These are phyloP conservation scores for Aspergillus incahuasiensis DNA, from an alignment of 495 filamentous ascomycete species.

Conservation along the genomic window DNA sequence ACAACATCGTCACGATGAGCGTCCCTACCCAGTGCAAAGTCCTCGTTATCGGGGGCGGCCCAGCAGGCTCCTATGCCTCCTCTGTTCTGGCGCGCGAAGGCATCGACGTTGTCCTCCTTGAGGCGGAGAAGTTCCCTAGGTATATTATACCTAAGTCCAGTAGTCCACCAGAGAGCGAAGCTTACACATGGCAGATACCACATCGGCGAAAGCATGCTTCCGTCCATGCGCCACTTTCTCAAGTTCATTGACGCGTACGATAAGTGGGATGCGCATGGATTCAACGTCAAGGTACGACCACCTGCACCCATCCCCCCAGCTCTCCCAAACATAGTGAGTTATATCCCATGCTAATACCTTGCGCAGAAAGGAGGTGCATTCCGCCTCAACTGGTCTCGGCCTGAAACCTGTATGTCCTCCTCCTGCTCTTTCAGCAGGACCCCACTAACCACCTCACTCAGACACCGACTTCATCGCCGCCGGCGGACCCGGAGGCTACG, in stretches of 20 bases:
- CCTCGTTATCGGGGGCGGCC: conserved; percentile 45
- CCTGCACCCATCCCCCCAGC: too few relatives aligned
- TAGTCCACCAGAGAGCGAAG: too few relatives aligned
- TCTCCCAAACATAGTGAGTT: neutral
- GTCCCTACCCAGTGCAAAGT: conserved; percentile 22
- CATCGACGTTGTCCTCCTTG: conserved; percentile 35
- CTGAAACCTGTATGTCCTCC: neutral
- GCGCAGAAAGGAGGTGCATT: conserved; percentile 41
- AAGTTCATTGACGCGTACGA: conserved; percentile 44
- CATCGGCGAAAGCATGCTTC: conserved; percentile 43
- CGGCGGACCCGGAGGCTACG: conserved; percentile 33
- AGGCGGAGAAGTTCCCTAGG: conserved; percentile 11
- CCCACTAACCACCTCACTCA: conserved; percentile 3
- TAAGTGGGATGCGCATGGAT: conserved; percentile 41
- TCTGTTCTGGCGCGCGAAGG: conserved; percentile 41
- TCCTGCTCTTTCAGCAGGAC: neutral
- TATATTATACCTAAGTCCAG: neutral
- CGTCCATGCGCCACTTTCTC: conserved; percentile 45
- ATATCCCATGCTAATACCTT: neutral
- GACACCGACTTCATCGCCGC: conserved; percentile 45
- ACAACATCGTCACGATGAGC: neutral
- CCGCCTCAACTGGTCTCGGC: conserved; percentile 34
- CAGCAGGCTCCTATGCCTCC: conserved; percentile 43
- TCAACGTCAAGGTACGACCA: conserved; percentile 37
- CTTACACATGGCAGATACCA: conserved; percentile 7